A percentile compares a stretch with the other conserved stretches of the same genome.
phyloP scores from a whole-genome alignment of 2,329 filamentous ascomycete genomes.

The Podosphaera xanthii region DNA sequence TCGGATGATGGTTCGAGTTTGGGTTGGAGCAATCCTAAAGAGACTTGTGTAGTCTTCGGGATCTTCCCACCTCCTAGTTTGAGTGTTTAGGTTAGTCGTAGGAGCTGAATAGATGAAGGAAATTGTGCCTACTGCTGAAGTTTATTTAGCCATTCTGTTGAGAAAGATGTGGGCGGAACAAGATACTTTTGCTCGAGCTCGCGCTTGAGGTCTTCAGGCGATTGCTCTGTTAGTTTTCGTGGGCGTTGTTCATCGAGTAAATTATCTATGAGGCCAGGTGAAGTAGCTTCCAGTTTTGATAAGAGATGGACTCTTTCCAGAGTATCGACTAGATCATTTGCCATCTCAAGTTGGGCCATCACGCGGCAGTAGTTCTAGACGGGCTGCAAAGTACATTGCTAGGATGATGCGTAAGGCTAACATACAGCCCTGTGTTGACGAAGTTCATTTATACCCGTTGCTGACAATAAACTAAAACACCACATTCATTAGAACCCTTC shows the following conservation, averaged over 20 bases:
- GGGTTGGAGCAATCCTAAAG: slow-evolving; percentile 70
- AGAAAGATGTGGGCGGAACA: slow-evolving; percentile 58
- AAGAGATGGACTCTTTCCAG: slow-evolving; percentile 27
- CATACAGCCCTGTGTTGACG: too few species aligned
- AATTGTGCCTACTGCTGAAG: slow-evolving; percentile 44
- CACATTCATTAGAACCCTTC: too few species aligned
- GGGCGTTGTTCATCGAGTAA: slow-evolving; percentile 30
- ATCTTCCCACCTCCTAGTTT: slow-evolving; percentile 47
- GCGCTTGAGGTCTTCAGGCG: slow-evolving; percentile 39
- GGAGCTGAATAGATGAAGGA: neutral
- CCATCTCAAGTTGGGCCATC: slow-evolving; percentile 6
- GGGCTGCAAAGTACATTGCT: too few species aligned
- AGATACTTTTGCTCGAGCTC: slow-evolving; percentile 59
- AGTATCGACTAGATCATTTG: slow-evolving; percentile 21
- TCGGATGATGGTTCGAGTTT: slow-evolving; percentile 81
- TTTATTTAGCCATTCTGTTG: slow-evolving; percentile 63
- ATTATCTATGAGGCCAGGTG: slow-evolving; percentile 29
- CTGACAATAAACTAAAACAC: too few species aligned
- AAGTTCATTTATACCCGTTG: too few species aligned
- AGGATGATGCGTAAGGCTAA: too few species aligned
- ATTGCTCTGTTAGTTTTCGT: slow-evolving; percentile 26
- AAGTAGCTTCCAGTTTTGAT: slow-evolving; percentile 9
- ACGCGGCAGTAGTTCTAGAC: neutral
- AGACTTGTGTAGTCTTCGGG: slow-evolving; percentile 62
- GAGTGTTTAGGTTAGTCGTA: slow-evolving; percentile 5